These are phyloP conservation scores for Oxytropis ochrocephala DNA, from an alignment of 306 rosid genomes.

Conservation along the genomic window DNA sequence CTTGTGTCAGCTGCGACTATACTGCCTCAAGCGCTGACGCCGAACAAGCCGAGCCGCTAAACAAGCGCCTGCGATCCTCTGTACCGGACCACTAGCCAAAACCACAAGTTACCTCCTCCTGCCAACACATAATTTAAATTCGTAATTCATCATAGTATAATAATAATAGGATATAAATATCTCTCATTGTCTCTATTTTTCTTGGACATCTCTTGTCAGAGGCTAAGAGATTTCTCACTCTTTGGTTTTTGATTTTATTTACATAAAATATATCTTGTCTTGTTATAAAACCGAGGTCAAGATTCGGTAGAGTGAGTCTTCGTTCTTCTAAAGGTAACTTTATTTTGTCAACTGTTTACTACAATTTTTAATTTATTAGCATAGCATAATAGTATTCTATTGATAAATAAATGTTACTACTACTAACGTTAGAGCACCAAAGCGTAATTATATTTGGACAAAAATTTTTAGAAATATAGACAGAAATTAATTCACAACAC, in stretches of 20 bases:
- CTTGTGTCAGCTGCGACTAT: conserved; percentile 45
- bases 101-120: not conserved
- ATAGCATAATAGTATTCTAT: not conserved
- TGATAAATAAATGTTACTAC: no score
- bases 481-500: no score
- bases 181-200: not conserved
- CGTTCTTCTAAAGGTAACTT: not conserved
- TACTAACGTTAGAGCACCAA: no score
- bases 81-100: conserved; percentile 24
- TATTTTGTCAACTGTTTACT: not conserved
- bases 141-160: not conserved
- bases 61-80: conserved; percentile 39
- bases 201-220: not conserved
- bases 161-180: no score
- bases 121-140: not conserved
- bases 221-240: conserved; percentile 16
- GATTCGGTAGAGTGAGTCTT: conserved; percentile 17
- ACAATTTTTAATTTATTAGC: not conserved
- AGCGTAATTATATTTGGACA: no score
- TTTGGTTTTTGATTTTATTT: not conserved
- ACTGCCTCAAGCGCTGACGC: not conserved
- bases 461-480: no score
- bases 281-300: conserved; percentile 27
- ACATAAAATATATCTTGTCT: not conserved
- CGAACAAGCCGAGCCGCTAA: conserved; percentile 31